Conservation (phyloP, 2,329 filamentous ascomycete species). For the Colletotrichum australisinense region DNA sequence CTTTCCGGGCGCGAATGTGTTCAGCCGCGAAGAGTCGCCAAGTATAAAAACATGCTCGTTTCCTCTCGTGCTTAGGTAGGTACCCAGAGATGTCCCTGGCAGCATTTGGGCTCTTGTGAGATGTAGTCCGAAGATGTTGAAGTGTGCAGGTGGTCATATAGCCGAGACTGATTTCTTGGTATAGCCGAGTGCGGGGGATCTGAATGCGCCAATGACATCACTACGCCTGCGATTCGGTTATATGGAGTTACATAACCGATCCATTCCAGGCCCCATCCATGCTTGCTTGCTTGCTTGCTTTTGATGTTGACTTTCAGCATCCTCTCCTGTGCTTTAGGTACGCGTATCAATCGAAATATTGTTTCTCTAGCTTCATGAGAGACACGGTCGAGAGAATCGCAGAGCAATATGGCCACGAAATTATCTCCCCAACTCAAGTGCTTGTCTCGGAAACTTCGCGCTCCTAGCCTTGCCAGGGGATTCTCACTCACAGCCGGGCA, state of each 20-base stretch:
- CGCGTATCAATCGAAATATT: not conserved
- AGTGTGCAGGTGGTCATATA: not conserved
- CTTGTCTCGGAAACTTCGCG: not conserved
- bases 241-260: not conserved
- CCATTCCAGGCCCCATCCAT: not conserved
- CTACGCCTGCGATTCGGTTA: not conserved
- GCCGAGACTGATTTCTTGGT: not conserved
- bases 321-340: not conserved
- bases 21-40: not conserved
- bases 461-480: not conserved
- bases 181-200: not conserved
- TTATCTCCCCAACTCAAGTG: too few relatives aligned
- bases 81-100: not conserved
- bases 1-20: not conserved
- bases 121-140: not conserved
- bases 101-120: not conserved
- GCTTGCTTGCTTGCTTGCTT: not conserved
- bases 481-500: not conserved
- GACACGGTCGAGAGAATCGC: too few relatives aligned
- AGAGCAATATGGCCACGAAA: not conserved
- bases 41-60: not conserved
- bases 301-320: not conserved
- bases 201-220: constrained; percentile 7
- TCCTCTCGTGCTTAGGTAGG: not conserved
- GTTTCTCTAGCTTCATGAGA: not conserved